Percentiles rank a stretch among this genome's conserved stretches.
Conservation (phyloP, 2,329 filamentous ascomycete species). For the Neonectria faginata region DNA sequence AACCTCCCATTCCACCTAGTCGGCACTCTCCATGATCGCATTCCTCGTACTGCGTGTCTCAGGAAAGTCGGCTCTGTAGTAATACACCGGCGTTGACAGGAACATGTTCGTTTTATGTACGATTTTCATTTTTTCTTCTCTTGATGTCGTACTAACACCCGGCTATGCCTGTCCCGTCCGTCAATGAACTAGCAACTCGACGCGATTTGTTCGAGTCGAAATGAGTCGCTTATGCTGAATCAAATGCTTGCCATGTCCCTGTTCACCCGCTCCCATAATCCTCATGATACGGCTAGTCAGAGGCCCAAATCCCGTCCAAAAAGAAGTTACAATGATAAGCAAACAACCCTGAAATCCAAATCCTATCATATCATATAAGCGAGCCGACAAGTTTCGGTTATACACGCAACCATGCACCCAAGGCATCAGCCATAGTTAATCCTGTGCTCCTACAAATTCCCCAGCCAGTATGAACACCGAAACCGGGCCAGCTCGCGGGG, state of each 20-base stretch:
- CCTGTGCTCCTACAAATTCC: slow-evolving; percentile 1
- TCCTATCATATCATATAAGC: not conserved
- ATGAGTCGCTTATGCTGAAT: not conserved
- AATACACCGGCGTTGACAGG: not conserved
- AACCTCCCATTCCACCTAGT: not conserved
- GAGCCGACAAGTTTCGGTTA: not conserved
- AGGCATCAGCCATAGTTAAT: not conserved
- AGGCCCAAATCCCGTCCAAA: not conserved
- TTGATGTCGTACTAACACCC: not conserved
- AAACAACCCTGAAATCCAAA: not conserved
- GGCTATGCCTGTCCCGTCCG: too few relatives aligned
- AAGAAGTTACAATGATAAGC: not conserved
- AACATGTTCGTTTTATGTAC: not conserved
- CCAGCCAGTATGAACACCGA: slow-evolving; percentile 31
- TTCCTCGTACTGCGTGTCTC: not conserved
- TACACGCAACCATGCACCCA: not conserved
- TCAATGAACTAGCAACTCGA: not conserved
- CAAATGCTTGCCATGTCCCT: slow-evolving; percentile 9
- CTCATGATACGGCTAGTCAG: not conserved
- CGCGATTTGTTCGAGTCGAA: not conserved
- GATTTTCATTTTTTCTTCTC: not conserved
- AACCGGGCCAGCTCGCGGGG: slow-evolving; percentile 31
- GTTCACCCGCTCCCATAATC: not conserved
- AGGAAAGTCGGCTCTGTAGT: not conserved
- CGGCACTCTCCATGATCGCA: not conserved